Conservation (phyloP, 129 eudicot species). For the Flaveria robusta region DNA sequence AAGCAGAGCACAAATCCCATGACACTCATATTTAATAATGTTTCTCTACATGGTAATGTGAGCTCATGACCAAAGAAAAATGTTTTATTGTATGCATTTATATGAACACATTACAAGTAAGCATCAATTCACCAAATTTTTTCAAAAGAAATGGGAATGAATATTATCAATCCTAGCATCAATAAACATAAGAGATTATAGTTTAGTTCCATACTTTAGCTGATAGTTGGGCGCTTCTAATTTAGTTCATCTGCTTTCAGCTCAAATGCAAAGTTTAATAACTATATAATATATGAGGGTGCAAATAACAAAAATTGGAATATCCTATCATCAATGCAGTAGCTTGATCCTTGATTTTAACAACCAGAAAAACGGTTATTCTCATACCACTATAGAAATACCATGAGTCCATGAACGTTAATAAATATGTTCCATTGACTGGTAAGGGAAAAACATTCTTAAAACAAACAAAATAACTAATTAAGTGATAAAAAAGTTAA, state of each 20-base stretch:
- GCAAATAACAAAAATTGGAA: too few relatives aligned
- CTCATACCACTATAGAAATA: too few relatives aligned
- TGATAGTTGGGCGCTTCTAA: neutral
- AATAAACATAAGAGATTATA: too few relatives aligned
- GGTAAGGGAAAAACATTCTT: neutral
- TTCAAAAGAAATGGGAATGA: neutral
- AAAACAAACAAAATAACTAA: constrained; percentile 14
- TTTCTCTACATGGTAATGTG: neutral
- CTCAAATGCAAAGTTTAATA: neutral
- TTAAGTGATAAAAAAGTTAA: neutral
- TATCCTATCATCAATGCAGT: too few relatives aligned
- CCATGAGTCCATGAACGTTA: neutral
- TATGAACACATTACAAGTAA: neutral
- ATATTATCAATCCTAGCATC: constrained; percentile 1
- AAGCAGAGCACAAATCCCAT: constrained; percentile 5
- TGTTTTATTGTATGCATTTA: neutral
- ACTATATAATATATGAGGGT: neutral
- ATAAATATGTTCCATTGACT: neutral
- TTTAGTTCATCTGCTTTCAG: neutral
- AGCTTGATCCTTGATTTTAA: too few relatives aligned
- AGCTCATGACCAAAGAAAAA: constrained; percentile 17
- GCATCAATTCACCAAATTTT: neutral
- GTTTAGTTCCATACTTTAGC: constrained; percentile 18
- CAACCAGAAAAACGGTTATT: too few relatives aligned
- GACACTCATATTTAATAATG: constrained; percentile 2